Evolutionary conservation across 108 stramenopile species (phyloP).

Genomic region (Nannochloropsis gaditana): DNA sequence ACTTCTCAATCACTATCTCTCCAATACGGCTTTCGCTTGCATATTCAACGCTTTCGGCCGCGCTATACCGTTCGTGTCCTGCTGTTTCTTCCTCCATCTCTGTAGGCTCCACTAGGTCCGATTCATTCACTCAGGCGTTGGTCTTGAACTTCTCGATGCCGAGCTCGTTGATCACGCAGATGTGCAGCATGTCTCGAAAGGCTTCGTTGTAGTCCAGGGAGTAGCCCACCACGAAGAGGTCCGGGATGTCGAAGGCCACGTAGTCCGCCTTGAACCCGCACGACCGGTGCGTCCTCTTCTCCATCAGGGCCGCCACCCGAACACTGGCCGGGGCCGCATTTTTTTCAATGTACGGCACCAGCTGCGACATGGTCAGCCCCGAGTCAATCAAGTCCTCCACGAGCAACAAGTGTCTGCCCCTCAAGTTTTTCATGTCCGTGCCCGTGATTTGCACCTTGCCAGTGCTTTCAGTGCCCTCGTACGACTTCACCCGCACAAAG

Average conservation of each 20-base stretch:
- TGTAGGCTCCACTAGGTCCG: background rate
- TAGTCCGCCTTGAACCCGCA: constrained; percentile 57
- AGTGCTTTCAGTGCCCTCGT: constrained; percentile 48
- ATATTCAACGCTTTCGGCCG: background rate
- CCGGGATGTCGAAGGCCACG: constrained; percentile 56
- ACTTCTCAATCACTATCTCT: too few relatives aligned
- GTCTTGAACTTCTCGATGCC: constrained; percentile 49
- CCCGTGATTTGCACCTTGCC: constrained; percentile 51
- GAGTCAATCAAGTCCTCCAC: constrained; percentile 58
- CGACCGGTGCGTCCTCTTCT: constrained; percentile 48
- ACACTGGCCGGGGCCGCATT: constrained; percentile 22
- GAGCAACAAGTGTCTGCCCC: constrained; percentile 50
- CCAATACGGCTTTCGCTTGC: background rate
- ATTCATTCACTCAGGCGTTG: background rate
- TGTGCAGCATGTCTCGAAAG: constrained; percentile 57
- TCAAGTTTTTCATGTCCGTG: constrained; percentile 33
- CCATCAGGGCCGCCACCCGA: constrained; percentile 51
- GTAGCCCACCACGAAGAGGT: constrained; percentile 57
- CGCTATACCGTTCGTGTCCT: background rate
- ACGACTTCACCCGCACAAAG: constrained; percentile 55
- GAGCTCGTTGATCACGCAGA: constrained; percentile 52
- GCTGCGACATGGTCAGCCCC: constrained; percentile 52
- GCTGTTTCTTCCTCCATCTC: background rate
- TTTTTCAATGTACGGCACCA: constrained; percentile 43
- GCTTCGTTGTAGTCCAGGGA: constrained; percentile 58